These are phyloP conservation scores for Prunus dulcis DNA, from an alignment of 306 rosid species.

Conservation along the genomic window DNA sequence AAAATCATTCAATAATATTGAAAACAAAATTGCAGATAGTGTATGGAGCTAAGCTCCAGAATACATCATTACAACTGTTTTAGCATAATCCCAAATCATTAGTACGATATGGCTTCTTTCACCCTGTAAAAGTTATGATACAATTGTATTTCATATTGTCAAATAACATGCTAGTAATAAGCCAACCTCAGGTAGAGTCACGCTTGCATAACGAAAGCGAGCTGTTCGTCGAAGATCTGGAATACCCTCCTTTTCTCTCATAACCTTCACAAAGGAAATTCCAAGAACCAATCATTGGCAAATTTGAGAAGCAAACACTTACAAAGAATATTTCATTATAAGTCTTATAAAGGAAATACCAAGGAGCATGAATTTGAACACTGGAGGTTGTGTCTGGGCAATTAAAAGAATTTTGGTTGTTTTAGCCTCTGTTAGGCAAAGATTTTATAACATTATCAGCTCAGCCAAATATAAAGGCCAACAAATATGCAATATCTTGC, in stretches of 20 bases:
- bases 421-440: neutral
- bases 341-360: constrained; percentile 3
- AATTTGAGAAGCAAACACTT: constrained; percentile 15
- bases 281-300: constrained; percentile 13
- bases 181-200: constrained; percentile 75
- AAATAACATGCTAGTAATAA: constrained; percentile 16
- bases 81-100: neutral
- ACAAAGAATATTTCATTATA: neutral
- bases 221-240: constrained; percentile 87
- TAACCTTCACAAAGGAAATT: constrained; percentile 45
- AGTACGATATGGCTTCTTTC: constrained; percentile 3
- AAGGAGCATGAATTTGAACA: constrained; percentile 5
- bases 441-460: neutral
- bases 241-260: constrained; percentile 76
- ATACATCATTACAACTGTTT: neutral
- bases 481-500: constrained; percentile 51
- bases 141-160: neutral
- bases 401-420: neutral
- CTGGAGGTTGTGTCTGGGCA: neutral
- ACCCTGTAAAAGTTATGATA: constrained; percentile 4
- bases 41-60: neutral
- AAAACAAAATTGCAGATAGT: neutral
- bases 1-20: constrained; percentile 14
- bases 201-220: constrained; percentile 79
- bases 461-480: constrained; percentile 32